phyloP scores from a whole-genome alignment of 2,329 filamentous ascomycete genomes.

The Huntiella moniliformis region DNA sequence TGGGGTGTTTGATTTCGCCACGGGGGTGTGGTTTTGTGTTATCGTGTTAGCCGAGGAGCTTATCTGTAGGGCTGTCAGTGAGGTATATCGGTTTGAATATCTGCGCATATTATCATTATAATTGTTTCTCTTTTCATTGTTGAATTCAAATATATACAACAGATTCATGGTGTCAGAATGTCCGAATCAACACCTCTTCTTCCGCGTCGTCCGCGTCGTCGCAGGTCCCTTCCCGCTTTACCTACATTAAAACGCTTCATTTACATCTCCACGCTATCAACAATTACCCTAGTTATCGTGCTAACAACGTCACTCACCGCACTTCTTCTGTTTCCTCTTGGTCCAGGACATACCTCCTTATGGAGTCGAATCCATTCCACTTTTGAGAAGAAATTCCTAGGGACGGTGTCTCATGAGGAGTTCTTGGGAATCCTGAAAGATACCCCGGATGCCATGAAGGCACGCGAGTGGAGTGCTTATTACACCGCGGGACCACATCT shows the following conservation, averaged over 20 bases:
- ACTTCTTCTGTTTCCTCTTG: not conserved
- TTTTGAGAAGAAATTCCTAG: not conserved
- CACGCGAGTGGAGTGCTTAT: constrained; percentile 56
- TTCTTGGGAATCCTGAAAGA: constrained; percentile 38
- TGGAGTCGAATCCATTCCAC: not conserved
- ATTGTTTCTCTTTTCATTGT: too few species aligned
- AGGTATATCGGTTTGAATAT: too few species aligned
- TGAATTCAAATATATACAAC: too few species aligned
- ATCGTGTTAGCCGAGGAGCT: too few species aligned
- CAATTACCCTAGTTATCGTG: not conserved
- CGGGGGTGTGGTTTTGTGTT: too few species aligned
- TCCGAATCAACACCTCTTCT: constrained; percentile 2
- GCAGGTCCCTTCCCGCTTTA: not conserved
- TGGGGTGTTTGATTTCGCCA: too few species aligned
- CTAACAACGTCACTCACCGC: not conserved
- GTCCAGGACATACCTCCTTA: not conserved
- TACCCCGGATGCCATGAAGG: constrained; percentile 36
- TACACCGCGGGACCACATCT: constrained; percentile 62
- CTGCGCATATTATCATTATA: too few species aligned
- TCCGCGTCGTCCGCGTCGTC: not conserved
- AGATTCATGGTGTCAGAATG: too few species aligned
- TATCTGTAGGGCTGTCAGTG: too few species aligned
- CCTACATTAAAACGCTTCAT: not conserved
- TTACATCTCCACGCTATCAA: not conserved
- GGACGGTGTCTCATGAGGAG: constrained; percentile 23